phyloP scores from a whole-genome alignment of 306 rosid species.

The Vigna unguiculata region DNA sequence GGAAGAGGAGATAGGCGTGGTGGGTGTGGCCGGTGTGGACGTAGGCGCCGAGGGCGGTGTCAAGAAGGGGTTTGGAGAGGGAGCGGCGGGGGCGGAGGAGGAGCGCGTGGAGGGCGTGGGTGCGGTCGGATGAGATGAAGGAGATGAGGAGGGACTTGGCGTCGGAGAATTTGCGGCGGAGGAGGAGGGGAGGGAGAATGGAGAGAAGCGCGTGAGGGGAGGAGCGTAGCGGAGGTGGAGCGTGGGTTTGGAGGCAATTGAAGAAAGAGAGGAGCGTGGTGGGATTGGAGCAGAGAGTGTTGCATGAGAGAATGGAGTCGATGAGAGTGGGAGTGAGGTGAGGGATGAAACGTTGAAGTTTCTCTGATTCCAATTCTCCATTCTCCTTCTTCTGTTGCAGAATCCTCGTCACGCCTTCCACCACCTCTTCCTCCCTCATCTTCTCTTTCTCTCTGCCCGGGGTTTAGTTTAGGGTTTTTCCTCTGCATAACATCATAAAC shows the following conservation, averaged over 20 bases:
- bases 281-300: conserved; percentile 55
- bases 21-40: conserved; percentile 59
- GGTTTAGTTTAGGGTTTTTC: not conserved
- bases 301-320: conserved; percentile 61
- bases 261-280: conserved; percentile 61
- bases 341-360: conserved; percentile 54
- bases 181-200: conserved; percentile 71
- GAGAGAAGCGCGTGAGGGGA: conserved; percentile 65
- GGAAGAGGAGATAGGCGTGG: conserved; percentile 68
- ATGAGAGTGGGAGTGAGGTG: conserved; percentile 58
- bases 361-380: not conserved
- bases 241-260: conserved; percentile 60
- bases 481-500: no score
- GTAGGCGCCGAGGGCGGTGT: conserved; percentile 77
- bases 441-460: not conserved
- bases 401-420: conserved; percentile 36
- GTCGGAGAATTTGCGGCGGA: conserved; percentile 60
- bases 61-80: conserved; percentile 58
- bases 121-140: conserved; percentile 71
- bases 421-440: conserved; percentile 14
- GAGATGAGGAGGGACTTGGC: conserved; percentile 72
- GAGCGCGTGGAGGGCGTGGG: conserved; percentile 60
- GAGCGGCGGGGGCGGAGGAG: conserved; percentile 53
- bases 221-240: conserved; percentile 55
- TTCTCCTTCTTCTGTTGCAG: conserved; percentile 31